Base-by-base conservation (phyloP, 1,284 basidiomycete species). In the Tremellales sp. region DNA sequence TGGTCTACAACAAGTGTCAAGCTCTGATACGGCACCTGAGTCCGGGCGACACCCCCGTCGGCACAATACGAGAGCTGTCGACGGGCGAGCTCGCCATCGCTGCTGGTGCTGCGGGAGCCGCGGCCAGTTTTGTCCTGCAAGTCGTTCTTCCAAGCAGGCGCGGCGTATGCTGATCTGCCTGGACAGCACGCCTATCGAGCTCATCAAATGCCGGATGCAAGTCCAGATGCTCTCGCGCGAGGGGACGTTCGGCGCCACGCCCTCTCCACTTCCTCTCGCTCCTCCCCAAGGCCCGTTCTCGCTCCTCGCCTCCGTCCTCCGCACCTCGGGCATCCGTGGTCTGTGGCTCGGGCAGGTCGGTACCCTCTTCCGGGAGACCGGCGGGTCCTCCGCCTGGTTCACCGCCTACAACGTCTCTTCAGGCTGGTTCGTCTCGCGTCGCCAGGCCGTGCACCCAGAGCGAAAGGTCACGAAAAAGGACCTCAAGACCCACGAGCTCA, bases 151-250 rank as follows among this genome's bases (percentile, higher is more conserved):
- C 27, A 10, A 25, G 36, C 22, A 34, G 5, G 14, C n/a, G 31
- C 14, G 28, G 39, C 26, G 12, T 16, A 7, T 18, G 39, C 34
- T 51, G 47, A 45, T 32, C 13, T 21, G 18, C 25, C 8, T 12
- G 21, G 33, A 0, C 58, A 87, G 85, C 42, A 93, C 89, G 1
- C 91, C 89, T 1, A 85, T 93, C 54, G 90, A 94, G 70, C 82
- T 91, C 47, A 81, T 94, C 59, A 94, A 94, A 75, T 93, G 89
- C 72, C 86, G 89, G 65, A 92, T 93, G 89, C 94, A 94, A 75
- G 89, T 93, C 3, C 88, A 93, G 71, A 87, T 90, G 80, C 78
- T 89, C 32, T 74, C 78, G 35, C 57, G 75, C 4, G 75, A 75
- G 61, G 66, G 68, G 14, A 49, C 60, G 8, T 57, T 67, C 14